These are phyloP conservation scores for Heracleum sosnowskyi DNA, from an alignment of 129 eudicot species.

Conservation along the genomic window DNA sequence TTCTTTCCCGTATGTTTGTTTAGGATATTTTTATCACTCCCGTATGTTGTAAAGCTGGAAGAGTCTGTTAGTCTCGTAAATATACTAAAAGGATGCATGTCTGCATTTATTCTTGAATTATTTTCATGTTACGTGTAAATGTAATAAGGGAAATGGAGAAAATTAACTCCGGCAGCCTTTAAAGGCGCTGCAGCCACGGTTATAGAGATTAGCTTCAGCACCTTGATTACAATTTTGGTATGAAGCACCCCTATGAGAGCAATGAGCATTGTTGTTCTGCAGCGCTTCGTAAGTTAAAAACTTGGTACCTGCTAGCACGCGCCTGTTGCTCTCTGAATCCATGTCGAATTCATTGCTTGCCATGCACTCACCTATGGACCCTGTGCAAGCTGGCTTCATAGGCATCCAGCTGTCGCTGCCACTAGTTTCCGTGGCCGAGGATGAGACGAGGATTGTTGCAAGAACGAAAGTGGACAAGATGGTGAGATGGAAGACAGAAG, in stretches of 20 bases:
- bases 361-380: conserved; percentile 70
- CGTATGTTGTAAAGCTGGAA: no score
- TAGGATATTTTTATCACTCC: not conserved
- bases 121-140: not conserved
- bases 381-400: conserved; percentile 31
- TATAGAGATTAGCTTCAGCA: conserved; percentile 76
- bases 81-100: not conserved
- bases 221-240: conserved; percentile 72
- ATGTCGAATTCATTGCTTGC: conserved; percentile 45
- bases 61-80: not conserved
- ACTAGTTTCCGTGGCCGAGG: conserved; percentile 11
- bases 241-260: conserved; percentile 72
- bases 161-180: conserved; percentile 38
- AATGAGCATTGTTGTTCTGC: conserved; percentile 55
- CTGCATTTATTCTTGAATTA: not conserved
- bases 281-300: conserved; percentile 70
- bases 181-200: conserved; percentile 66
- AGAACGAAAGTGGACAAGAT: not conserved
- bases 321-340: conserved; percentile 71
- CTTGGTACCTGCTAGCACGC: conserved; percentile 44
- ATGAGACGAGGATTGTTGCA: not conserved
- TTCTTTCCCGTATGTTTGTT: not conserved
- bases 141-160: not conserved
- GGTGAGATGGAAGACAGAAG: conserved; percentile 7
- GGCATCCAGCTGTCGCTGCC: conserved; percentile 20